Evolutionary conservation across 768 basidiomycete species (phyloP), one percentile per base, ranked within the genome.

Genomic region (Xanthoconium purpureum): DNA sequence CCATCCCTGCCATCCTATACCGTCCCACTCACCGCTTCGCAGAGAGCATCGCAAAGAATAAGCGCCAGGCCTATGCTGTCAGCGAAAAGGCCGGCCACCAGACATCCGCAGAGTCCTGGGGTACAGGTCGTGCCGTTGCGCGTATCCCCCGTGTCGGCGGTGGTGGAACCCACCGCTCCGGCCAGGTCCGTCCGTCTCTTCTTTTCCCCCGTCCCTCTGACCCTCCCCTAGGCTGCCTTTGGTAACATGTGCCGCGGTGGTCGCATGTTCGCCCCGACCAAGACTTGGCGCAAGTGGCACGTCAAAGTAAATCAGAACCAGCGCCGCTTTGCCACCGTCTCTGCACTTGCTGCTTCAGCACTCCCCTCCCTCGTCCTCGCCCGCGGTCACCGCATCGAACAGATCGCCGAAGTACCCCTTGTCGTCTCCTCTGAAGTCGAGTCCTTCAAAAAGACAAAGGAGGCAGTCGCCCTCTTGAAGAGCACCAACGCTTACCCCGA

Each of bases 201-300:
- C 33, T 9, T 39, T 28, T 40, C 11, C 18, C 20, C 37, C 39
- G 32, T 5, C 30, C 42, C 38, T 50, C 52, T 13, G 50, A 66
- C 39, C 33, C 56, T 13, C 24, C 15, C 36, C 28, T 54, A 96
- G 89, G 97, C 93, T 74, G 97, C 97, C 33, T 98, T 98, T 79
- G 97, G 97, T 71, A 98, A 98, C 89, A 98, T 99, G 97, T 98
- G 96, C 83, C 91, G 97, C 76, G 96, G 97, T 72, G 97, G 97
- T 81, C 94, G 97, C 73, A 98, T 99, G 97, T 98, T 99, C 77
- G 96, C 96, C 30, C 97, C 97, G 17, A 98, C 96, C 78, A 98
- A 97, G 83, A 91, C 86, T 72, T 98, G 95, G 96, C 89, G 96
- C 78, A 95, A 87, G 75, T 99, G 97, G 97, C 97, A 99, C 79